Conservation (phyloP, 1,284 basidiomycete species). For the Ceratobasidium sp. region DNA sequence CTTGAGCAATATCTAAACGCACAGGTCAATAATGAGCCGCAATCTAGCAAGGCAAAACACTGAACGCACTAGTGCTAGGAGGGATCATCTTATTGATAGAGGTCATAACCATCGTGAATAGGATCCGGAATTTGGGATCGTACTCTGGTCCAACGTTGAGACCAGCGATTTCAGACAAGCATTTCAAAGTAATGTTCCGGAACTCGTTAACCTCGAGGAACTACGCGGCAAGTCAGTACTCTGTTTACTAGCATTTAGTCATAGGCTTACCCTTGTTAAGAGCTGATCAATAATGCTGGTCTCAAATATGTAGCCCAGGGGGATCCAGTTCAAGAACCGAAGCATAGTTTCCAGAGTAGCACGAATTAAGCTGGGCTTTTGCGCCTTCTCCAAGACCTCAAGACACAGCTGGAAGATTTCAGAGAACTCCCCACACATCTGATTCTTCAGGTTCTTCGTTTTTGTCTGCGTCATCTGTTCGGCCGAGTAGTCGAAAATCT, state of each 20-base stretch:
- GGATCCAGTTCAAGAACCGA: constrained; percentile 99
- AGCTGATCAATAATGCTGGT: constrained; percentile 97
- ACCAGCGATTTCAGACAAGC: constrained; percentile 95
- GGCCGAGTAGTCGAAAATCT: constrained; percentile 99
- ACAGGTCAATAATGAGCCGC: not conserved
- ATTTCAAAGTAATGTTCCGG: constrained; percentile 97
- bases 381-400: constrained; percentile 97
- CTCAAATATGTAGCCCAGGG: constrained; percentile 98
- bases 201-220: constrained; percentile 98
- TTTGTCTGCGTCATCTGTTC: constrained; percentile 99
- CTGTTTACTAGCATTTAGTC: constrained; percentile 31
- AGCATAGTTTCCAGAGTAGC: constrained; percentile 96
- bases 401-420: constrained; percentile 96
- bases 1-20: constrained; percentile 79
- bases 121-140: constrained; percentile 96
- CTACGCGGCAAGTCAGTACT: constrained; percentile 57
- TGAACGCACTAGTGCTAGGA: constrained; percentile 77
- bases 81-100: constrained; percentile 96
- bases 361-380: constrained; percentile 94
- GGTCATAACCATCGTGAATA: constrained; percentile 99
- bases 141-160: constrained; percentile 98
- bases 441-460: constrained; percentile 97
- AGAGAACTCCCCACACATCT: constrained; percentile 96
- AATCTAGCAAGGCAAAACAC: not conserved
- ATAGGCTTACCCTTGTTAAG: constrained; percentile 77